A percentile compares a stretch with the other conserved stretches of the same genome.
Conservation (phyloP, 352 stramenopile genomes). For the Globisporangium sylvaticum region DNA sequence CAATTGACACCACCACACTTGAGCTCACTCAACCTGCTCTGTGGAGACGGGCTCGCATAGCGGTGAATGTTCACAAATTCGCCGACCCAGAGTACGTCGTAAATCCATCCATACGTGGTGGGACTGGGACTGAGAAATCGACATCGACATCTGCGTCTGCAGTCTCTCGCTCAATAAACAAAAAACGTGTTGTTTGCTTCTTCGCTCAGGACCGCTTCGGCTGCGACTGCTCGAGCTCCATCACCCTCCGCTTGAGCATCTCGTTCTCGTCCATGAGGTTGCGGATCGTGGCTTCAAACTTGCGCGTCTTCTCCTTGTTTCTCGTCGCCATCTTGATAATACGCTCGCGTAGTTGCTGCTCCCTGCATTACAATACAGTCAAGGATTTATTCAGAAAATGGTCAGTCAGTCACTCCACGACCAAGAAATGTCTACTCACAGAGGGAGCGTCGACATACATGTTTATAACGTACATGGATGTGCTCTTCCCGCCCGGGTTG, state of each 20-base stretch:
- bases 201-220: slow-evolving; percentile 12
- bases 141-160: neutral
- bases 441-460: neutral
- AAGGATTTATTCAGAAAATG: neutral
- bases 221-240: slow-evolving; percentile 43
- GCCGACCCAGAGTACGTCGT: neutral
- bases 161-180: neutral
- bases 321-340: slow-evolving; percentile 85
- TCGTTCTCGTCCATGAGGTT: slow-evolving; percentile 80
- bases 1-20: neutral
- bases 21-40: neutral
- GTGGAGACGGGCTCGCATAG: neutral
- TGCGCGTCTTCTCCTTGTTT: slow-evolving; percentile 81
- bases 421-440: neutral
- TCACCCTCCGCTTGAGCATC: slow-evolving; percentile 55
- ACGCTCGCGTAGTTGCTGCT: slow-evolving; percentile 77
- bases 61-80: neutral
- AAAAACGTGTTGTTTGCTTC: neutral
- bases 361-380: slow-evolving; percentile 17
- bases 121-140: neutral
- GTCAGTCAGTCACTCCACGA: neutral
- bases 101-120: neutral
- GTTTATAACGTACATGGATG: slow-evolving; percentile 48
- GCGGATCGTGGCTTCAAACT: slow-evolving; percentile 74
- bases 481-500: slow-evolving; percentile 78